These are phyloP conservation scores for Tillandsia fasciculata DNA, from an alignment of 176 grass and related monocot species.

Conservation along the genomic window DNA sequence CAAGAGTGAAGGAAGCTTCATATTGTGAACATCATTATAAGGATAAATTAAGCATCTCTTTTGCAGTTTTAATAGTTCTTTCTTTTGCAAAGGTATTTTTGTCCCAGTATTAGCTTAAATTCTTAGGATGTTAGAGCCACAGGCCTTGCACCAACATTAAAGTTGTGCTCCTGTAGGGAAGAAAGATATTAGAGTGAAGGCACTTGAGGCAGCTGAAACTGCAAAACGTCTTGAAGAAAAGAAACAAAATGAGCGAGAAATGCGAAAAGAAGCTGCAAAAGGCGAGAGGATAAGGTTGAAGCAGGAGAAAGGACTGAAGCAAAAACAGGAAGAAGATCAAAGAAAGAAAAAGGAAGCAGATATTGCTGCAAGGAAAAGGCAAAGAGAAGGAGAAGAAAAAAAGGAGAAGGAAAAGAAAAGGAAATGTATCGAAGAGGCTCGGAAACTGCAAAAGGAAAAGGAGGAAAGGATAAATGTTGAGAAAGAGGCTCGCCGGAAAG, in stretches of 20 bases:
- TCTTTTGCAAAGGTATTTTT: neutral
- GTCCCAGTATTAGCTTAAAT: no score
- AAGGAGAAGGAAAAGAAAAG: constrained; percentile 58
- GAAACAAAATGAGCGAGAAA: constrained; percentile 70
- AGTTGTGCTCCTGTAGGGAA: constrained; percentile 40
- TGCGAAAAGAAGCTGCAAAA: constrained; percentile 67
- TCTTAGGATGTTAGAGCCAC: no score
- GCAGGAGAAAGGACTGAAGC: constrained; percentile 66
- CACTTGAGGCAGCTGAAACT: constrained; percentile 84
- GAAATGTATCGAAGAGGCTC: constrained; percentile 33
- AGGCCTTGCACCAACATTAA: neutral
- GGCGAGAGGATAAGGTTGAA: constrained; percentile 63
- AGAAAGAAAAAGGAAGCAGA: constrained; percentile 60
- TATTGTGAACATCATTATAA: neutral
- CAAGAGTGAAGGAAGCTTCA: neutral
- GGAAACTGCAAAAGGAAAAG: constrained; percentile 28
- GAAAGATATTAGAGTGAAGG: constrained; percentile 86
- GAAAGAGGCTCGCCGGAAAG: constrained; percentile 10
- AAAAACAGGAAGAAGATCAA: constrained; percentile 54
- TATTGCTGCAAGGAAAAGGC: constrained; percentile 57
- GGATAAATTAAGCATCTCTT: neutral
- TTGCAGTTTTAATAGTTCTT: neutral
- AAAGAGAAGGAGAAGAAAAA: constrained; percentile 45
- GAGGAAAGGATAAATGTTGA: constrained; percentile 18
- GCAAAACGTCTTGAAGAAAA: constrained; percentile 82